These are phyloP conservation scores for Polytolypa hystricis DNA, from an alignment of 2,329 filamentous ascomycete species.

Conservation along the genomic window DNA sequence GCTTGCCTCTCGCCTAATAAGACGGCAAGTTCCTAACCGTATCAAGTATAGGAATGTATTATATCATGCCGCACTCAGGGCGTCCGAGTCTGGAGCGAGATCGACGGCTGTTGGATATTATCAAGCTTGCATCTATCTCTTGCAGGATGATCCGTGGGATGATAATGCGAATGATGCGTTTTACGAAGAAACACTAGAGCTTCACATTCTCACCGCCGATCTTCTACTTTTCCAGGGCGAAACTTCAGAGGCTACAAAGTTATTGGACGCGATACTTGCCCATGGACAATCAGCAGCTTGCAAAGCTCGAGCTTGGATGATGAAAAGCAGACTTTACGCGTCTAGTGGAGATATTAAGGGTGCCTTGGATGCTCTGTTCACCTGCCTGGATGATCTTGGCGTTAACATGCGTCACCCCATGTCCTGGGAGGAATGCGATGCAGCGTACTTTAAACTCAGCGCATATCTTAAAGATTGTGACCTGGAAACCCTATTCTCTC, in stretches of 20 bases:
- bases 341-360: slow-evolving; percentile 59
- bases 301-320: slow-evolving; percentile 71
- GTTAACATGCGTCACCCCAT: slow-evolving; percentile 55
- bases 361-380: slow-evolving; percentile 59
- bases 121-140: slow-evolving; percentile 60
- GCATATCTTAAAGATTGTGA: slow-evolving; percentile 50
- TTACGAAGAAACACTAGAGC: slow-evolving; percentile 74
- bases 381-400: slow-evolving; percentile 59
- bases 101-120: slow-evolving; percentile 77
- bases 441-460: slow-evolving; percentile 56
- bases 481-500: slow-evolving; percentile 27
- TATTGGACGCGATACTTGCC: slow-evolving; percentile 60
- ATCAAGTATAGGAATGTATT: slow-evolving; percentile 63
- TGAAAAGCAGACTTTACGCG: slow-evolving; percentile 68
- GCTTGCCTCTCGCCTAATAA: slow-evolving; percentile 64
- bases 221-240: slow-evolving; percentile 71
- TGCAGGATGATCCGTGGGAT: slow-evolving; percentile 71
- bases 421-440: slow-evolving; percentile 66
- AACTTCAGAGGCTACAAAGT: slow-evolving; percentile 52
- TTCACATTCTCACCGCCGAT: slow-evolving; percentile 70
- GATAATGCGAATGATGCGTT: slow-evolving; percentile 58
- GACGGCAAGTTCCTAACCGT: slow-evolving; percentile 48
- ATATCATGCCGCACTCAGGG: slow-evolving; percentile 64
- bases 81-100: slow-evolving; percentile 71
- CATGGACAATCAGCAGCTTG: slow-evolving; percentile 63